Conservation (phyloP, 2,329 filamentous ascomycete species). For the Sporothrix luriei region DNA sequence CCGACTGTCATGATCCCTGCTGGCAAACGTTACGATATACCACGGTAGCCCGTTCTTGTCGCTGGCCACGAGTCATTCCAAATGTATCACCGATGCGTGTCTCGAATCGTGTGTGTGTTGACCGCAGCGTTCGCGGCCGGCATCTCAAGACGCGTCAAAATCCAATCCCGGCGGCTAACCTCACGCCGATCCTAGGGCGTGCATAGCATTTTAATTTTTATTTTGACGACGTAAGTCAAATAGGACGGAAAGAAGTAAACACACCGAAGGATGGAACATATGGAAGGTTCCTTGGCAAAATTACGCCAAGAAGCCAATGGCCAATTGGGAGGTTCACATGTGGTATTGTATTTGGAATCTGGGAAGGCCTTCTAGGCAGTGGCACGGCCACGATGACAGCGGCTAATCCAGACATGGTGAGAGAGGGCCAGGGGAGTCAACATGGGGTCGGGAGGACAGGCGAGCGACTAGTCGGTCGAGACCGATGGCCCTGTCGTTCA, state of each 20-base stretch:
- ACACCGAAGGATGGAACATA: not conserved
- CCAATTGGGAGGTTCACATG: not conserved
- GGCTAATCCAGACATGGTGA: not conserved
- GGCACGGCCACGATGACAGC: not conserved
- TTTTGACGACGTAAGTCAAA: not conserved
- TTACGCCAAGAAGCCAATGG: not conserved
- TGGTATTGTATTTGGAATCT: not conserved
- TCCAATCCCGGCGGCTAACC: not conserved
- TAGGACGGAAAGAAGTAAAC: not conserved
- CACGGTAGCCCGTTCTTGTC: not conserved
- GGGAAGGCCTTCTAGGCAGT: not conserved
- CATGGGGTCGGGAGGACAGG: too few species aligned
- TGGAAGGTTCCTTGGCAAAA: not conserved
- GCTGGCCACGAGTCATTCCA: not conserved
- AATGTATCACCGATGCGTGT: not conserved
- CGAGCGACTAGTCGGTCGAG: too few species aligned
- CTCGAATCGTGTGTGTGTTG: not conserved
- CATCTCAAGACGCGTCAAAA: not conserved
- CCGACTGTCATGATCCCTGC: not conserved
- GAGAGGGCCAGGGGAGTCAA: too few species aligned
- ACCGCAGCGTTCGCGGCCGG: not conserved
- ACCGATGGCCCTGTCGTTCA: too few species aligned
- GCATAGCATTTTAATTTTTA: not conserved
- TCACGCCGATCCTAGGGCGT: not conserved
- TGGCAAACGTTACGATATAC: not conserved